Evolutionary conservation across 768 basidiomycete species (phyloP).

Genomic region (Mrakia hoshinonis): DNA sequence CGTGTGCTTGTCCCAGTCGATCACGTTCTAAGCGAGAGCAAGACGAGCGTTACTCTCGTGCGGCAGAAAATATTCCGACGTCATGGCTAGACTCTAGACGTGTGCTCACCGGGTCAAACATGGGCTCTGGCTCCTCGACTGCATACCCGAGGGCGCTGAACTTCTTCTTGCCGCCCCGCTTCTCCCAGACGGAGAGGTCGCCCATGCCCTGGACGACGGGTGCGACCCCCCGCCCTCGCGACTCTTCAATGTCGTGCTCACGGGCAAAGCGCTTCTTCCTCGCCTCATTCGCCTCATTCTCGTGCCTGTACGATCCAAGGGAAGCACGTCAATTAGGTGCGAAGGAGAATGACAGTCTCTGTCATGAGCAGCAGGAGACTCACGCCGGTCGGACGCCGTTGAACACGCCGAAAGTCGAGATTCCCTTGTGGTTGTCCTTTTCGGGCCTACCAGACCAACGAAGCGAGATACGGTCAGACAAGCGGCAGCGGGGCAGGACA

Average conservation of each 20-base stretch:
- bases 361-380: conserved; percentile 4
- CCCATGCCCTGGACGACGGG: conserved; percentile 31
- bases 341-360: conserved; percentile 30
- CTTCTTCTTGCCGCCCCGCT: conserved; percentile 25
- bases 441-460: background rate
- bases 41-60: background rate
- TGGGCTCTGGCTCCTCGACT: conserved; percentile 35
- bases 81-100: conserved; percentile 22
- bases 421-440: conserved; percentile 47
- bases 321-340: background rate
- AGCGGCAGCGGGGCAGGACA: conserved; percentile 11
- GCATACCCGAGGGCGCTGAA: conserved; percentile 34
- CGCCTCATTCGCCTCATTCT: conserved; percentile 41
- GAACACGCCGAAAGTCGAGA: conserved; percentile 88
- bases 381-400: conserved; percentile 55
- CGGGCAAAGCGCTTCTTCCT: conserved; percentile 83
- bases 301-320: conserved; percentile 30
- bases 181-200: conserved; percentile 33
- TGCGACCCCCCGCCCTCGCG: conserved; percentile 36
- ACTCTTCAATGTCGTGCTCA: conserved; percentile 77
- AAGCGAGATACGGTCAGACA: background rate
- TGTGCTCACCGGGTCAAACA: conserved; percentile 40
- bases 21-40: conserved; percentile 60
- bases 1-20: conserved; percentile 91
- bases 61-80: conserved; percentile 9